Base-by-base conservation (phyloP, 345 rosid genomes). In the Hevea brasiliensis region DNA sequence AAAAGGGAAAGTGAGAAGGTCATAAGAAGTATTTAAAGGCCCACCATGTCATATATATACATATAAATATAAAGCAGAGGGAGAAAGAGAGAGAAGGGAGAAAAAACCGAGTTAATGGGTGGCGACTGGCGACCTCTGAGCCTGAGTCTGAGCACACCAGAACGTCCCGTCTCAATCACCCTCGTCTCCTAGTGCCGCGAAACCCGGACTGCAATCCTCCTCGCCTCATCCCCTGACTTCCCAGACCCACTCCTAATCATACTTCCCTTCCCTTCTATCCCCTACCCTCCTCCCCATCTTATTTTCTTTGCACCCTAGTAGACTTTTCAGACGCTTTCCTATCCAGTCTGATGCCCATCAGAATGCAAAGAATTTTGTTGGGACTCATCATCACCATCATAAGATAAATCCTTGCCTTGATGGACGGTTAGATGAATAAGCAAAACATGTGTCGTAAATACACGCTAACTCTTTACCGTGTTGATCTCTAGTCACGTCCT, bases 151-250 rank as follows among this genome's bases (percentile, higher is more conserved):
- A 76, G 12, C 17, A 51, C 21, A 29, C 48, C 70, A 55, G 59
- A 64, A 70, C 70, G 79, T 76, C 65, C 41, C 60, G 79, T 76
- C 79, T 54, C 62, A 21, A 76, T 76, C 79, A 76, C 2, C 24
- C 40, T 65, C 71, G 79, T 76, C 79, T 76, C 74, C 70, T 76
- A 70, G 50, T 65, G 74, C 79, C 79, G 79, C 59, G 65, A 76
- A 76, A 76, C 74, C 51, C 75, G 79, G 79, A 70, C 74, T 76
- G 45, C 73, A 76, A 74, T 70, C 79, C 54, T 61, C 74, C 29
- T 62, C 63, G 20, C 66, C 61, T 23, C 47, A 59, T n/a, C 20
- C 0, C 9, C 13, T 58, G 8, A n/a, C 41, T 40, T 59, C 41
- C 63, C 63, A 59, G n/a, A n/a, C n/a, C n/a, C n/a, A n/a, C n/a